phyloP scores from a whole-genome alignment of 768 basidiomycete species.

The Russula sp. region DNA sequence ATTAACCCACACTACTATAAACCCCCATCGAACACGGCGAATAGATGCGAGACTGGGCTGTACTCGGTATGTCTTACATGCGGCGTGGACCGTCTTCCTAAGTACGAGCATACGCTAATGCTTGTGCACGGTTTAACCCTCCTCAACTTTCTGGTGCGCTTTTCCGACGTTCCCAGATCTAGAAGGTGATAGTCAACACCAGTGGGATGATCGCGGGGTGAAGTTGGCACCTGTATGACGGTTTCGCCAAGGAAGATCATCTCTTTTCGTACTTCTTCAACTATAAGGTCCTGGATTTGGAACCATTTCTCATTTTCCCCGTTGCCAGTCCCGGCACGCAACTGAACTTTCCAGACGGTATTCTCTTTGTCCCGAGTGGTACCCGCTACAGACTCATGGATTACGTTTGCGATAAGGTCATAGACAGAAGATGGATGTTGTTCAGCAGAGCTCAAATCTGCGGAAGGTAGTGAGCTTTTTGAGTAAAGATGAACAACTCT shows the following conservation, averaged over 20 bases:
- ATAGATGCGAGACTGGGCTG: neutral
- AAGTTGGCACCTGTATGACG: conserved; percentile 70
- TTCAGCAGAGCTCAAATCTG: conserved; percentile 74
- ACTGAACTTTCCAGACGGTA: conserved; percentile 89
- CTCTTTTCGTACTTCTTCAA: conserved; percentile 92
- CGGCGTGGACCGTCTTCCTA: neutral
- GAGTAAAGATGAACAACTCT: neutral
- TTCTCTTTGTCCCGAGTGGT: conserved; percentile 89
- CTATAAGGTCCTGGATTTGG: conserved; percentile 92
- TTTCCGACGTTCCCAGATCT: conserved; percentile 22
- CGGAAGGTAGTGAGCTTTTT: neutral
- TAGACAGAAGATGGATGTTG: conserved; percentile 64
- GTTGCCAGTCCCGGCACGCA: conserved; percentile 67
- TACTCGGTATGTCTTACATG: neutral
- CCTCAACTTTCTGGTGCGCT: neutral
- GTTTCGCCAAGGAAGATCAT: conserved; percentile 98
- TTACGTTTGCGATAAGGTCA: conserved; percentile 93
- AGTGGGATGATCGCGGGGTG: conserved; percentile 7
- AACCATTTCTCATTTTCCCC: conserved; percentile 92
- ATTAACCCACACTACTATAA: neutral
- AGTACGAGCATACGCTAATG: neutral
- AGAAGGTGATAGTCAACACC: conserved; percentile 1
- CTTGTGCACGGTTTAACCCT: neutral
- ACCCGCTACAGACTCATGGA: conserved; percentile 92
- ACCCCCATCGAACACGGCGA: neutral